Evolutionary conservation across 1,284 basidiomycete genomes (phyloP).

Genomic region (Apiotrichum veenhuisii): DNA sequence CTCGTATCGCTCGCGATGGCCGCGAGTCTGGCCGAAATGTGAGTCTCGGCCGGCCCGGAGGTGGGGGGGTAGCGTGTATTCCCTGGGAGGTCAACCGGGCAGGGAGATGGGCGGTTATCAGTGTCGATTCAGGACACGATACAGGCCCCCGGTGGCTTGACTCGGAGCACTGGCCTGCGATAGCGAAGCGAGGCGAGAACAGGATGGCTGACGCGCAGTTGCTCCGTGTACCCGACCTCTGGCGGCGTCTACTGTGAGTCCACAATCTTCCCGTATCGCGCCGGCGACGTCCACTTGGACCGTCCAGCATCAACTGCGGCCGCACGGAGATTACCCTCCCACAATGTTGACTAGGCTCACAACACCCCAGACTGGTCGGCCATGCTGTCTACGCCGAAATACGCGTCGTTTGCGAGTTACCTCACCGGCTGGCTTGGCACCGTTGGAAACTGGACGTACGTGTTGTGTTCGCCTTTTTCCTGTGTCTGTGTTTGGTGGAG

Average conservation of each 20-base stretch:
- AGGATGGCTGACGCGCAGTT: slow-evolving; percentile 23
- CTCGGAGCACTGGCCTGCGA: too few relatives aligned
- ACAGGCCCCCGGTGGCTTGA: too few relatives aligned
- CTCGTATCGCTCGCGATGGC: slow-evolving; percentile 52
- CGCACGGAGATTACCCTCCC: too few relatives aligned
- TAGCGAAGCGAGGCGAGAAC: not conserved
- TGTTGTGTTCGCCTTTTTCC: not conserved
- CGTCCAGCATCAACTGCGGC: too few relatives aligned
- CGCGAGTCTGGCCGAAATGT: slow-evolving; percentile 52
- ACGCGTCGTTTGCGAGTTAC: slow-evolving; percentile 50
- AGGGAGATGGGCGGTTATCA: not conserved
- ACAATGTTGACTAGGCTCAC: too few relatives aligned
- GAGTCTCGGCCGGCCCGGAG: not conserved
- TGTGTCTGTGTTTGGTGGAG: too few relatives aligned
- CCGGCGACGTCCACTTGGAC: too few relatives aligned
- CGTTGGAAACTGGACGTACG: slow-evolving; percentile 53
- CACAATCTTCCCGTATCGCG: too few relatives aligned
- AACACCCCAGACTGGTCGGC: slow-evolving; percentile 47
- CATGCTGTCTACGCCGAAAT: slow-evolving; percentile 50
- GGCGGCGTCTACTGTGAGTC: slow-evolving; percentile 52
- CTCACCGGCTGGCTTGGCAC: slow-evolving; percentile 53
- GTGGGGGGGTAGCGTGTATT: not conserved
- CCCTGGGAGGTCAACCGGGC: not conserved
- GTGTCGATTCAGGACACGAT: too few relatives aligned
- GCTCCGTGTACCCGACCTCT: slow-evolving; percentile 51